Evolutionary conservation across 2,329 filamentous ascomycete species (phyloP).

Genomic region (Verticillium albo-atrum): DNA sequence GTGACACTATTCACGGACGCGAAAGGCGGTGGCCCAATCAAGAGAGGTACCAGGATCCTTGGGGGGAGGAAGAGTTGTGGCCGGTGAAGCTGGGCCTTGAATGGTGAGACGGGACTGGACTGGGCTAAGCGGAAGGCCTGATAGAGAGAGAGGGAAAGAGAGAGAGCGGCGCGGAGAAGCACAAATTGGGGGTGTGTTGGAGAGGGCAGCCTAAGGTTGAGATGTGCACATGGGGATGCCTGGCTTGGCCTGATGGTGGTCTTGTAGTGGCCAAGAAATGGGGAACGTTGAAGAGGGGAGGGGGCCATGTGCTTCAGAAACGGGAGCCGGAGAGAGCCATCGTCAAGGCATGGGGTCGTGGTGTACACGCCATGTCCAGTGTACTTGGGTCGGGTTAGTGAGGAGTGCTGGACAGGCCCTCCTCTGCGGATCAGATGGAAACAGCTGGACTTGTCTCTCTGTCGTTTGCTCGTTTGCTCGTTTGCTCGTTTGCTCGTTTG

Average conservation of each 20-base stretch:
- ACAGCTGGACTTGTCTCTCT: too few species aligned
- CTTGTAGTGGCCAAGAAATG: neutral
- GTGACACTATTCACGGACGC: neutral
- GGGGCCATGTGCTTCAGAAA: neutral
- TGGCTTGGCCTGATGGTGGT: neutral
- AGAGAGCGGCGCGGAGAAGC: neutral
- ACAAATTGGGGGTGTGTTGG: neutral
- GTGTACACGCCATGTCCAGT: neutral
- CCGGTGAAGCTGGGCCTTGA: neutral
- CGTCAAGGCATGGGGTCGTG: neutral
- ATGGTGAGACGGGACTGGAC: neutral
- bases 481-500: too few species aligned
- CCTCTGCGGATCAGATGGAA: too few species aligned
- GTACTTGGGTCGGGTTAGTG: neutral
- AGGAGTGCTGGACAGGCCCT: neutral
- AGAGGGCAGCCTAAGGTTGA: neutral
- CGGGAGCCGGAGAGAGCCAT: neutral
- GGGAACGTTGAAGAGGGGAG: neutral
- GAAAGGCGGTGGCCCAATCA: neutral
- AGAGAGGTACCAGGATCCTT: neutral
- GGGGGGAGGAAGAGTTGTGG: neutral
- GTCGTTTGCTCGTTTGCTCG: too few species aligned
- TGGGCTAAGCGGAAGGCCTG: neutral
- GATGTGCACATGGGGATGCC: neutral
- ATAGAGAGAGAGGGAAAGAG: neutral